Conservation (phyloP, 2,329 filamentous ascomycete species). For the Coniochaeta pulveracea region DNA sequence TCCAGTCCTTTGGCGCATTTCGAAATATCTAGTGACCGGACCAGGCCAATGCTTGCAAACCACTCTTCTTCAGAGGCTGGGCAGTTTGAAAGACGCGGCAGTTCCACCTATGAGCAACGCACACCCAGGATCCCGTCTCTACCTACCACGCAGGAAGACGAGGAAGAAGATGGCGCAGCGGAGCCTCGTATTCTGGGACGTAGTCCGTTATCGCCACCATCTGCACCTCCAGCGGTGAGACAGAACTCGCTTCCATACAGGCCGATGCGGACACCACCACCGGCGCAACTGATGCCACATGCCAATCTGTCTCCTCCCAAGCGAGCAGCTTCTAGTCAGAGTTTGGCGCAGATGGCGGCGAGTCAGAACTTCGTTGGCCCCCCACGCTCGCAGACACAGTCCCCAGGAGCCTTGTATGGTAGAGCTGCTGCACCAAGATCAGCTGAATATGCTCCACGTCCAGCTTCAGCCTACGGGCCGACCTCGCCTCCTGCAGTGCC, state of each 20-base stretch:
- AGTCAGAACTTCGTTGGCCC: constrained; percentile 39
- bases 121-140: constrained; percentile 45
- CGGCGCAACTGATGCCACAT: constrained; percentile 23
- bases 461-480: constrained; percentile 40
- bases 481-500: constrained; percentile 21
- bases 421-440: constrained; percentile 20
- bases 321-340: constrained; percentile 37
- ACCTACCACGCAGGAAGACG: constrained; percentile 50
- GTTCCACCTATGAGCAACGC: constrained; percentile 41
- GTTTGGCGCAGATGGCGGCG: constrained; percentile 24
- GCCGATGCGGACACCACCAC: constrained; percentile 38
- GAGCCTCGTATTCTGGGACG: constrained; percentile 7
- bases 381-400: constrained; percentile 50
- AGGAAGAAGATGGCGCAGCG: constrained; percentile 38
- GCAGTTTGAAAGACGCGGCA: constrained; percentile 37
- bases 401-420: constrained; percentile 38
- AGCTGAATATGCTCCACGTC: constrained; percentile 35
- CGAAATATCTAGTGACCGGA: constrained; percentile 35
- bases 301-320: constrained; percentile 45
- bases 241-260: constrained; percentile 13
- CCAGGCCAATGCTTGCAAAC: constrained; percentile 15
- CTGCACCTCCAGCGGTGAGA: constrained; percentile 10
- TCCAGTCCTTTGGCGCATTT: constrained; percentile 57
- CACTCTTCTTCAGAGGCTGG: constrained; percentile 26
- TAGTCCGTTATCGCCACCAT: constrained; percentile 5